Conservation (phyloP, 208 protist genomes). For the Leishmania turanica region DNA sequence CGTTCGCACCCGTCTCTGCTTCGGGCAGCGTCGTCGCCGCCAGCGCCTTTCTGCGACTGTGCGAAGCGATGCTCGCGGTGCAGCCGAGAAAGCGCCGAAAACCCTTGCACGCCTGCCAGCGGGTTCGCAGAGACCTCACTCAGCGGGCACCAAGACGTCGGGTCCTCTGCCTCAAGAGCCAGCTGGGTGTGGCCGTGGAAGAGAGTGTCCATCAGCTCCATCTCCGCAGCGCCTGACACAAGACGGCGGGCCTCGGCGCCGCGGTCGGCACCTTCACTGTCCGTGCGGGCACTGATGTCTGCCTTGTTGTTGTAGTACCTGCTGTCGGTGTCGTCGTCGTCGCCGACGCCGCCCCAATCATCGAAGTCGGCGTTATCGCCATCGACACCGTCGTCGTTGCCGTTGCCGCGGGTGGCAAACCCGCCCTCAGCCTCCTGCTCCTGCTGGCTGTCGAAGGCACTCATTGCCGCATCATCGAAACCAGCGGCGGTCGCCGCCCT, state of each 20-base stretch:
- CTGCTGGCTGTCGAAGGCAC: conserved; percentile 13
- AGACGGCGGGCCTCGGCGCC: conserved; percentile 53
- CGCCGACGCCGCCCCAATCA: background rate
- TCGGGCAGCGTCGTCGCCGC: background rate
- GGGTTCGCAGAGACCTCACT: conserved; percentile 42
- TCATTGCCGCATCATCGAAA: background rate
- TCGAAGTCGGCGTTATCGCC: conserved; percentile 15
- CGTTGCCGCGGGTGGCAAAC: conserved; percentile 3
- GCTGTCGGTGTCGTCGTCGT: conserved; percentile 2
- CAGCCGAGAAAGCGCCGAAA: conserved; percentile 60
- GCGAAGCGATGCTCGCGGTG: conserved; percentile 67
- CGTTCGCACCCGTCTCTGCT: background rate
- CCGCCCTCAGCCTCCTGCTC: conserved; percentile 15
- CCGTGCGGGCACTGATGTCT: conserved; percentile 10
- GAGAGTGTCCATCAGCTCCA: conserved; percentile 67
- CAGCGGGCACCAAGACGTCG: conserved; percentile 72
- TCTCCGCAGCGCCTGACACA: conserved; percentile 59
- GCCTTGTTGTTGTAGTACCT: conserved; percentile 5
- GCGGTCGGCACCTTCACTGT: conserved; percentile 21
- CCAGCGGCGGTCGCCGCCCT: background rate
- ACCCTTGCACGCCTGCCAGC: conserved; percentile 21
- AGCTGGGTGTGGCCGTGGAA: conserved; percentile 51
- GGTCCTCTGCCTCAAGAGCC: conserved; percentile 82
- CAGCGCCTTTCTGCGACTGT: conserved; percentile 18
- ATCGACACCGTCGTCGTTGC: conserved; percentile 28